phyloP scores from a whole-genome alignment of 768 basidiomycete genomes.

The Astraeus odoratus region DNA sequence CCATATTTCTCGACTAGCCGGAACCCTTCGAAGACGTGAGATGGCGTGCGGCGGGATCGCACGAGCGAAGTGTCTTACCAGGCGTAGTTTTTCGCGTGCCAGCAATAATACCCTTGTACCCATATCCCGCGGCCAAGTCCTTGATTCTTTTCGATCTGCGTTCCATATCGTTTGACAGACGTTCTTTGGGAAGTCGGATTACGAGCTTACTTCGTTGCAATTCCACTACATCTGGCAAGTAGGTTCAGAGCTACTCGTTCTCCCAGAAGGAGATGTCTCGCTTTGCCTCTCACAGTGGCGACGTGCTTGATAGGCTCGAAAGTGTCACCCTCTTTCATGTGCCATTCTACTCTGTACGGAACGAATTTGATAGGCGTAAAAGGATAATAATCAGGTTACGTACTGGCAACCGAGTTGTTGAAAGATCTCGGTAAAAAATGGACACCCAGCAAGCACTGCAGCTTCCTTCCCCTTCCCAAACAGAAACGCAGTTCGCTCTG shows the following conservation, averaged over 20 bases:
- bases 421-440: slow-evolving; percentile 94
- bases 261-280: slow-evolving; percentile 79
- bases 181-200: neutral
- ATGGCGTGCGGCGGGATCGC: neutral
- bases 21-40: slow-evolving; percentile 55
- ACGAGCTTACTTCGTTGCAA: slow-evolving; percentile 78
- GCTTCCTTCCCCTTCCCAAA: slow-evolving; percentile 80
- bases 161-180: slow-evolving; percentile 1
- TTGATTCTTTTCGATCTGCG: slow-evolving; percentile 75
- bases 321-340: slow-evolving; percentile 74
- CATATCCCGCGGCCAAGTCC: slow-evolving; percentile 68
- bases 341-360: slow-evolving; percentile 80
- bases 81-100: slow-evolving; percentile 98
- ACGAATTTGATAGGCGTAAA: neutral
- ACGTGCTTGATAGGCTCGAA: slow-evolving; percentile 79
- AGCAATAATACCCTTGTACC: slow-evolving; percentile 84
- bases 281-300: slow-evolving; percentile 88
- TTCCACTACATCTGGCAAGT: slow-evolving; percentile 92
- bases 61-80: slow-evolving; percentile 31
- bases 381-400: slow-evolving; percentile 27
- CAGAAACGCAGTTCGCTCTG: slow-evolving; percentile 75
- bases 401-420: slow-evolving; percentile 83
- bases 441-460: slow-evolving; percentile 86
- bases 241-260: slow-evolving; percentile 92
- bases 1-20: slow-evolving; percentile 97